Evolutionary conservation across 2,329 filamentous ascomycete species (phyloP), one percentile per base, ranked within the genome.

Genomic region (Paraconiothyrium sp.): DNA sequence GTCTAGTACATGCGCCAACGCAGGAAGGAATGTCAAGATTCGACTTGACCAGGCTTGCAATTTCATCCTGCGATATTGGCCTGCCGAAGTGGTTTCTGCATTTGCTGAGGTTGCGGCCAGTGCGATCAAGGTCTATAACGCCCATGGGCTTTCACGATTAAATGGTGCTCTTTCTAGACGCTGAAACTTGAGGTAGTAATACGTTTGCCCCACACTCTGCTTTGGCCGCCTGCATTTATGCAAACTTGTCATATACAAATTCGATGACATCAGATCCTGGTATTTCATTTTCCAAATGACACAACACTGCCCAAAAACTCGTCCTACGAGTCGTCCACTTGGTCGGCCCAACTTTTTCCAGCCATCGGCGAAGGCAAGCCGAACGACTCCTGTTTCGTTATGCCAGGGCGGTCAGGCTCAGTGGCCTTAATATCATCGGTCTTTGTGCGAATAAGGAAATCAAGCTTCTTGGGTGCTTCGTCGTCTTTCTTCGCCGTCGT

Each of bases 331-430:
- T 56, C 50, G 10, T 79, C 80, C 14, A 82, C 79, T 64, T 83
- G 80, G 69, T 83, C 81, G 2, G 81, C 81, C 81, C 81, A 83
- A 27, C 78, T 81, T 50, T 68, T 72, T 4, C 74, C 74, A 54
- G 75, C 72, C 65, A 70, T 65, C 4, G 75, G 71, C 22, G 72
- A 69, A 24, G 69, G 66, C 41, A 78, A 24, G 10, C 76, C 76
- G 41, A 78, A 76, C 0, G 69, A 73, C 24, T 78, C 76, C 49
- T 71, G 66, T 41, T 76, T 77, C 41, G 73, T 71, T 39, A 77
- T 55, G 2, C 49, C 59, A 9, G 74, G 74, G 4, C 66, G 62
- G n/a, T 70, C 68, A 11, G 68, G 60, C 32, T 70, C 68, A 9
- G 69, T 58, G 24, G 57, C 48, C 35, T 57, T 56, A 2, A 59